Evolutionary conservation across 768 basidiomycete genomes (phyloP).

Genomic region (Pulveroboletus frians): DNA sequence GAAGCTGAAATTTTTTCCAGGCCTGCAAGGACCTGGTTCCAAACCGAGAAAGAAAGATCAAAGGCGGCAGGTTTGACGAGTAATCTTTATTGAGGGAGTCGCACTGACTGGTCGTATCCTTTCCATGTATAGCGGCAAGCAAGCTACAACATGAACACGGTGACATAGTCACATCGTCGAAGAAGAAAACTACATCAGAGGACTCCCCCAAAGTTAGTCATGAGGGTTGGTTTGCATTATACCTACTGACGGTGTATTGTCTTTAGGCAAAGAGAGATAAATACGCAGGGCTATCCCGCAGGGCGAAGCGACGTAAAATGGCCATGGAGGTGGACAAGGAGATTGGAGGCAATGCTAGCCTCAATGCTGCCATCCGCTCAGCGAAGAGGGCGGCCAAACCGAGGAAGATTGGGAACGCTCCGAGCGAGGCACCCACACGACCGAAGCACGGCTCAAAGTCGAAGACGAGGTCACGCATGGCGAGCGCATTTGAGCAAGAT

Average conservation of each 20-base stretch:
- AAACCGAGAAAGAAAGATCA: conserved; percentile 76
- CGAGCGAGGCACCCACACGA: conserved; percentile 32
- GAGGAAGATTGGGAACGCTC: conserved; percentile 64
- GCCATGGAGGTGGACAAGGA: conserved; percentile 77
- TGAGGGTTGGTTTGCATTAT: background rate
- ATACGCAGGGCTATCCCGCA: conserved; percentile 79
- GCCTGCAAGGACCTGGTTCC: conserved; percentile 99
- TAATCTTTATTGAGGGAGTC: background rate
- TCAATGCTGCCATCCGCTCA: conserved; percentile 75
- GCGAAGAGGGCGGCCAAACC: conserved; percentile 79
- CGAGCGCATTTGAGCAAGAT: conserved; percentile 56
- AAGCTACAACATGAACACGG: conserved; percentile 70
- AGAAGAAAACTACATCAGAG: conserved; percentile 31
- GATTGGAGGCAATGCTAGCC: conserved; percentile 44
- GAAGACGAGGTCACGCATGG: conserved; percentile 30
- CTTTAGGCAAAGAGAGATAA: conserved; percentile 70
- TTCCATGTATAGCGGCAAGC: conserved; percentile 52
- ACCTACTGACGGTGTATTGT: conserved; percentile 4
- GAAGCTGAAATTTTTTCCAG: conserved; percentile 87
- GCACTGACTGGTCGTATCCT: conserved; percentile 1
- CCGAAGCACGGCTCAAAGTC: conserved; percentile 30
- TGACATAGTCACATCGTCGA: conserved; percentile 36
- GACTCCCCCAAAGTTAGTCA: conserved; percentile 39
- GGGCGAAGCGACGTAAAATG: conserved; percentile 82
- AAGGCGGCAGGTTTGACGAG: conserved; percentile 61